Evolutionary conservation across 2,329 filamentous ascomycete species (phyloP), one percentile per base, ranked within the genome.

Genomic region (Pseudogymnoascus destructans): DNA sequence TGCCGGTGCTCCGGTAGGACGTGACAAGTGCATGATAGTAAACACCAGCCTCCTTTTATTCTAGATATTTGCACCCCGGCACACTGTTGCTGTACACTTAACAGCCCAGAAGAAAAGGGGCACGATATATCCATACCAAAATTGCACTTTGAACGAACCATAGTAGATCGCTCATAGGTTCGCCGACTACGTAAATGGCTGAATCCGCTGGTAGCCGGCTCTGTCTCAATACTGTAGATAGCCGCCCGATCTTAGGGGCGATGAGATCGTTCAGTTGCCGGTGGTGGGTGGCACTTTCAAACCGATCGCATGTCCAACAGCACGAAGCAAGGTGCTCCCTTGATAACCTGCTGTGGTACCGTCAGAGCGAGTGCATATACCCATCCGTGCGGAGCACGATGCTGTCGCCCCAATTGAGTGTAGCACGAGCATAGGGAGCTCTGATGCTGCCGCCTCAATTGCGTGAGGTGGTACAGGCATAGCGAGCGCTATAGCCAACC

Each of bases 191-290:
- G 9, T 27, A 52, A 52, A 52, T 52, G 13, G 42, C 42, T 52
- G 23, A 30, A 52, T 52, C 23, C 42, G 42, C 42, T 27, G 42
- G 42, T 52, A 52, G n/a, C 42, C 42, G 23, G 17, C n/a, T 17
- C 23, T 52, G 42, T 52, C 42, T 52, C 42, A 52, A 52, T 27
- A 27, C 42, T 52, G 42, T 52, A 30, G 42, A 52, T 52, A 52
- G 23, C 42, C 42, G 42, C n/a, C 23, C 6, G n/a, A 4, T 52
- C n/a, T n/a, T 30, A 30, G 8, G n/a, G 42, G 42, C n/a, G 23
- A 27, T 17, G 23, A 52, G 23, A 52, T 52, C 23, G 42, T 30
- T 52, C 6, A 52, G 42, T 30, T 30, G 42, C 23, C 23, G 42
- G 19, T 9, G 21, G 15, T 17, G 40, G 13, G 23, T 27, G 21